Conservation (phyloP, 108 stramenopile species). For the Pseudonitzschia multistriata region DNA sequence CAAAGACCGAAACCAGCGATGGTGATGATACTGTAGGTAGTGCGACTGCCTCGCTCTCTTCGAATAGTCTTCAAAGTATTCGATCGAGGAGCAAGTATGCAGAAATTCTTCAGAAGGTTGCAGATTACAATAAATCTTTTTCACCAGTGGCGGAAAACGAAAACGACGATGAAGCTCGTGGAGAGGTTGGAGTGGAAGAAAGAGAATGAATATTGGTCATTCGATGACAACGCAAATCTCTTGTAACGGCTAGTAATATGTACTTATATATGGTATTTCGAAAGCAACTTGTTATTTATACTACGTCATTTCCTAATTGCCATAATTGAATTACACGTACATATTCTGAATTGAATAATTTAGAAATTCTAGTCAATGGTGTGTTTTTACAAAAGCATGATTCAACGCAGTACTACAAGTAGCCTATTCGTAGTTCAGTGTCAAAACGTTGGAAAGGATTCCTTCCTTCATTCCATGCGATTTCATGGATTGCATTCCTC, state of each 20-base stretch:
- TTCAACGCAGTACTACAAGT: too few species aligned
- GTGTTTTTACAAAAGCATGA: too few species aligned
- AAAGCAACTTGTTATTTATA: too few species aligned
- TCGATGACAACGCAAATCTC: background rate
- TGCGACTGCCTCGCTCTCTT: background rate
- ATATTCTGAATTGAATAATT: too few species aligned
- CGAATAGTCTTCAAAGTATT: background rate
- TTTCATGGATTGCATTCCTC: background rate
- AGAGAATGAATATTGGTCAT: background rate
- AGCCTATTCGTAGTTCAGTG: too few species aligned
- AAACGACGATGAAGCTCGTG: background rate
- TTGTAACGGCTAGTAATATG: too few species aligned
- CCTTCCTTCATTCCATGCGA: background rate
- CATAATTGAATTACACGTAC: too few species aligned
- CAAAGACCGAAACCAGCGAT: background rate
- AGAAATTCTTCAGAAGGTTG: background rate
- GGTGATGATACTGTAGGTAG: background rate
- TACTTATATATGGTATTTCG: too few species aligned
- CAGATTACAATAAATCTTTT: constrained; percentile 1
- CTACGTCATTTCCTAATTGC: too few species aligned
- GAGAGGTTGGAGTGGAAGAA: background rate
- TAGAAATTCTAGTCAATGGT: too few species aligned
- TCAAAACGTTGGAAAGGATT: background rate
- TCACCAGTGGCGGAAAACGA: background rate
- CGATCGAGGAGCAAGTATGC: background rate